A percentile compares a stretch with the other conserved stretches of the same genome.
These are phyloP conservation scores for Botrytis pseudocinerea DNA, from an alignment of 2,329 filamentous ascomycete genomes.

Conservation along the genomic window DNA sequence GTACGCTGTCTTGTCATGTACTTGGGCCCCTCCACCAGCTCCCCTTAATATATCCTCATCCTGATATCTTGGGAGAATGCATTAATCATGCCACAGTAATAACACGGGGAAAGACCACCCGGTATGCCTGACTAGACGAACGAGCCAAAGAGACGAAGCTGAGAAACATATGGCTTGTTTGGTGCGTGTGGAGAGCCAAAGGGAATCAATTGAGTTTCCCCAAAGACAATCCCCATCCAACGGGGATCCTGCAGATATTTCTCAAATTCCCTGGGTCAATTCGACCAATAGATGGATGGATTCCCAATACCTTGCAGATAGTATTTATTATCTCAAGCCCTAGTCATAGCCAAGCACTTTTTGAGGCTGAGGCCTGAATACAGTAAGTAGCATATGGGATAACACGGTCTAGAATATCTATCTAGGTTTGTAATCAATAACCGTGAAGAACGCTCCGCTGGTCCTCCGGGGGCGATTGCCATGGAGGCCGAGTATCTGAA, in stretches of 20 bases:
- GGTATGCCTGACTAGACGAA: neutral
- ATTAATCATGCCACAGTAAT: neutral
- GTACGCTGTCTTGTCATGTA: neutral
- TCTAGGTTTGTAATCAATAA: neutral
- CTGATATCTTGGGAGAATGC: neutral
- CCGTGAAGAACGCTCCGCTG: neutral
- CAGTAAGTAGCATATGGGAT: neutral
- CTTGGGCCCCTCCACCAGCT: neutral
- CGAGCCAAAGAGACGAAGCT: neutral
- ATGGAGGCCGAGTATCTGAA: slow-evolving; percentile 6
- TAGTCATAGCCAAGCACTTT: neutral
- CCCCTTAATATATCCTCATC: neutral
- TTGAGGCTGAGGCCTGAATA: neutral
- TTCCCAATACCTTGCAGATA: neutral
- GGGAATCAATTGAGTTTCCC: neutral
- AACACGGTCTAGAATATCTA: neutral
- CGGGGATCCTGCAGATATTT: neutral
- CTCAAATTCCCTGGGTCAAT: neutral
- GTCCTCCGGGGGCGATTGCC: slow-evolving; percentile 1
- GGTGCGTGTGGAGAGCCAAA: neutral
- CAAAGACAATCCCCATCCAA: neutral
- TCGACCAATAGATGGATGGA: neutral
- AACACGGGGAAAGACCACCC: neutral
- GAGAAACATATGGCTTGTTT: neutral
- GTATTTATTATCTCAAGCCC: neutral